These are phyloP conservation scores for Solioccasus polychromus DNA, from an alignment of 768 basidiomycete genomes.

Conservation along the genomic window DNA sequence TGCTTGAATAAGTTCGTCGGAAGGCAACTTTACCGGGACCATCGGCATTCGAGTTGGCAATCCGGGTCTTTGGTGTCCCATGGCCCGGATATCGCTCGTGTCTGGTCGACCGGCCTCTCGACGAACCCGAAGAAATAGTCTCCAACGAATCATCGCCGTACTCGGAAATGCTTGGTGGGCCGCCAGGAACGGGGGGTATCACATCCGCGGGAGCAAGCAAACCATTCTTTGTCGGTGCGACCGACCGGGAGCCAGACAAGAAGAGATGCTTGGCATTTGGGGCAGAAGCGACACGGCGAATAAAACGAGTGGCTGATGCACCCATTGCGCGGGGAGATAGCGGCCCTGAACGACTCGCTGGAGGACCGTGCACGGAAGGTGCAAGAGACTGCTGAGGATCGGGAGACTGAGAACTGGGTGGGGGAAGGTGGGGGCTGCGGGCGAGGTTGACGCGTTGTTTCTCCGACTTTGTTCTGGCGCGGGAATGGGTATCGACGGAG, in stretches of 20 bases:
- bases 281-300: slow-evolving; percentile 93
- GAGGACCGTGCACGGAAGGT: slow-evolving; percentile 25
- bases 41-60: slow-evolving; percentile 43
- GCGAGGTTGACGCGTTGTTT: slow-evolving; percentile 46
- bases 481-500: slow-evolving; percentile 25
- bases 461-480: slow-evolving; percentile 44
- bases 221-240: slow-evolving; percentile 70
- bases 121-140: slow-evolving; percentile 75
- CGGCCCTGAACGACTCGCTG: slow-evolving; percentile 43
- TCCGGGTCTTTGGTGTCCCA: slow-evolving; percentile 39
- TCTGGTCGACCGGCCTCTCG: slow-evolving; percentile 49
- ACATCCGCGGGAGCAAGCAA: slow-evolving; percentile 68
- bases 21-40: slow-evolving; percentile 71
- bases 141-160: slow-evolving; percentile 71
- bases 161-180: slow-evolving; percentile 48
- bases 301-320: slow-evolving; percentile 80
- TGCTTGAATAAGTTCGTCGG: slow-evolving; percentile 93
- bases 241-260: slow-evolving; percentile 52
- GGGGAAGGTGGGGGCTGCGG: slow-evolving; percentile 41
- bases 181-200: slow-evolving; percentile 53
- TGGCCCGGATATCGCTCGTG: slow-evolving; percentile 32
- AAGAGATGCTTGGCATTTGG: slow-evolving; percentile 95
- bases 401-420: slow-evolving; percentile 28
- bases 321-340: slow-evolving; percentile 68
- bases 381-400: slow-evolving; percentile 42